phyloP scores from a whole-genome alignment of 495 filamentous ascomycete species.

The Aspergillus sclerotioniger region DNA sequence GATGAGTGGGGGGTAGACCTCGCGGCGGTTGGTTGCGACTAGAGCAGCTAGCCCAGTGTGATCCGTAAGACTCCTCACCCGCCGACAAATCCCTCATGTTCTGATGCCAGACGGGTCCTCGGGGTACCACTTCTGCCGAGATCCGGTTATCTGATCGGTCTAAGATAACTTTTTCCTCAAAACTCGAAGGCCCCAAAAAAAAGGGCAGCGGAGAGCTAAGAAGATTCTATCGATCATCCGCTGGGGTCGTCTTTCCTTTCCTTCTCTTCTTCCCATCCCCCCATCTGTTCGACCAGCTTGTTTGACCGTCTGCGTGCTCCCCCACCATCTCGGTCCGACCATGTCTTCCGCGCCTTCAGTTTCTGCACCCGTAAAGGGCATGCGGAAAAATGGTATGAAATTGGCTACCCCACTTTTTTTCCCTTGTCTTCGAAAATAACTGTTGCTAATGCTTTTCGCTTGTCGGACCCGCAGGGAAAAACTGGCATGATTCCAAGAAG shows the following conservation, averaged over 20 bases:
- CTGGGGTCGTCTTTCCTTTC: not conserved
- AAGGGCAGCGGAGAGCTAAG: conserved; percentile 4
- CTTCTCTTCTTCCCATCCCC: not conserved
- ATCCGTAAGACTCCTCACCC: conserved; percentile 16
- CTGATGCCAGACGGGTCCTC: conserved; percentile 18
- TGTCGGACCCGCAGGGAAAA: conserved; percentile 66
- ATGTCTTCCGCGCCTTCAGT: conserved; percentile 28
- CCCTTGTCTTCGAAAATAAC: not conserved
- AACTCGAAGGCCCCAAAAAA: conserved; percentile 4
- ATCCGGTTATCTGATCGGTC: conserved; percentile 41
- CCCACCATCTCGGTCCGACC: conserved; percentile 1
- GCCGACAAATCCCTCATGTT: conserved; percentile 13
- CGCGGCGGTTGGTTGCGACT: conserved; percentile 18
- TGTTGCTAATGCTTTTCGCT: conserved; percentile 18
- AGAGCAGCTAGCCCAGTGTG: conserved; percentile 13
- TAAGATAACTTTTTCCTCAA: conserved; percentile 40
- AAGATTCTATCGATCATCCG: conserved; percentile 6
- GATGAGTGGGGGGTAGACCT: conserved; percentile 11
- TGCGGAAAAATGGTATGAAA: conserved; percentile 47
- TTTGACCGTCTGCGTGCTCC: not conserved
- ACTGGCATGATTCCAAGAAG: conserved; percentile 81
- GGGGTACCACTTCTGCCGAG: conserved; percentile 29
- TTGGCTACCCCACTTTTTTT: conserved; percentile 14
- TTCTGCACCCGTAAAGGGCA: conserved; percentile 32
- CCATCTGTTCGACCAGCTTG: not conserved